Percentiles rank a stretch among this genome's conserved stretches.
phyloP scores from a whole-genome alignment of 352 stramenopile genomes.

The Phytophthora pluvialis region DNA sequence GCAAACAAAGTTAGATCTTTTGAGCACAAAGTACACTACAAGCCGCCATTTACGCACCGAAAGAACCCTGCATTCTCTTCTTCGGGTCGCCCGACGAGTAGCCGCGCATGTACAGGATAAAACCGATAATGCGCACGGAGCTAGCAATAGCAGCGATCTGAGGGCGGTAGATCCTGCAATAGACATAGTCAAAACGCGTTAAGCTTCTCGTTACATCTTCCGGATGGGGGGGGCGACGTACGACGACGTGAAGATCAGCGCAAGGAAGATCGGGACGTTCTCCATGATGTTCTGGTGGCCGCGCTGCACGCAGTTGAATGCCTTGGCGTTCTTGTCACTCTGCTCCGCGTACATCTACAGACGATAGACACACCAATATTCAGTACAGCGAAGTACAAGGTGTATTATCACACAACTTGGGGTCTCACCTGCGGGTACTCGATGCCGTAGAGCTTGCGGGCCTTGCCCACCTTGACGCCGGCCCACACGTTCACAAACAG shows the following conservation, averaged over 20 bases:
- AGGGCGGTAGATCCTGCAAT: conserved; percentile 62
- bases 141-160: conserved; percentile 63
- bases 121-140: conserved; percentile 60
- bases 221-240: conserved; percentile 33
- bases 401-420: background rate
- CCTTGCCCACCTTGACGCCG: conserved; percentile 5
- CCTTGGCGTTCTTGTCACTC: conserved; percentile 88
- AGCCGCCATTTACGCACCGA: conserved; percentile 45
- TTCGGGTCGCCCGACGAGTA: conserved; percentile 68
- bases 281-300: conserved; percentile 94
- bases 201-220: background rate
- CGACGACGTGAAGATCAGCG: conserved; percentile 59
- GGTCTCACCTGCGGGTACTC: conserved; percentile 15
- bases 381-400: background rate
- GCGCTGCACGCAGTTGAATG: conserved; percentile 92
- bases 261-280: conserved; percentile 78
- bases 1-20: background rate
- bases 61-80: conserved; percentile 64
- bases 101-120: conserved; percentile 70
- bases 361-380: conserved; percentile 2
- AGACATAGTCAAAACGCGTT: background rate
- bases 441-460: conserved; percentile 19
- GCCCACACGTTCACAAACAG: conserved; percentile 20
- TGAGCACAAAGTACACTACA: background rate
- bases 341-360: conserved; percentile 89